These are phyloP conservation scores for Xylaria digitata DNA, from an alignment of 2,329 filamentous ascomycete species.

Conservation along the genomic window DNA sequence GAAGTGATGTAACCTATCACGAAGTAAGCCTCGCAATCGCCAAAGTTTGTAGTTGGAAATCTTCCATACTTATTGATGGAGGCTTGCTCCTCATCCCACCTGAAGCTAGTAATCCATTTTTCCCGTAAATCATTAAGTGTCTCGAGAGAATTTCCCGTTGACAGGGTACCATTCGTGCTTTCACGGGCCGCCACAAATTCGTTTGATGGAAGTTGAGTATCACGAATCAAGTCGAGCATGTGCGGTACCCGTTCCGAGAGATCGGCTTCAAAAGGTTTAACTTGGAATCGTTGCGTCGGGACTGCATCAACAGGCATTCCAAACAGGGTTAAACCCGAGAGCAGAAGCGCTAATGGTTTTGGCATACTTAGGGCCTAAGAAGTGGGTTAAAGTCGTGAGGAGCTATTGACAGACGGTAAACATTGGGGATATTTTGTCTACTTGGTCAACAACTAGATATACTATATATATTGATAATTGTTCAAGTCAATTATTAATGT, in stretches of 20 bases:
- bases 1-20: constrained; percentile 14
- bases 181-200: constrained; percentile 16
- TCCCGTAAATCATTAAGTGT: constrained; percentile 15
- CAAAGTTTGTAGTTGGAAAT: not conserved
- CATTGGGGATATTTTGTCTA: not conserved
- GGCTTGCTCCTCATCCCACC: constrained; percentile 27
- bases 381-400: not conserved
- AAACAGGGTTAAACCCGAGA: constrained; percentile 20
- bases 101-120: constrained; percentile 16
- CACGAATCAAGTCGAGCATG: constrained; percentile 24
- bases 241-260: constrained; percentile 22
- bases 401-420: not conserved
- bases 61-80: constrained; percentile 21
- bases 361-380: constrained; percentile 14
- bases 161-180: constrained; percentile 17
- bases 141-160: constrained; percentile 22
- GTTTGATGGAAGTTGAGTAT: constrained; percentile 19
- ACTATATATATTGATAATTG: constrained; percentile 2
- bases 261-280: constrained; percentile 9
- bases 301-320: constrained; percentile 8
- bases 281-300: constrained; percentile 4
- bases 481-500: constrained; percentile 1
- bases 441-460: not conserved
- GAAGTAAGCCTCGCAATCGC: not conserved
- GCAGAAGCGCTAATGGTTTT: not conserved